Percentiles rank a stretch among this genome's conserved stretches.
phyloP scores from a whole-genome alignment of 1,139 yeast species.

The Blastobotrys arbuscula region DNA sequence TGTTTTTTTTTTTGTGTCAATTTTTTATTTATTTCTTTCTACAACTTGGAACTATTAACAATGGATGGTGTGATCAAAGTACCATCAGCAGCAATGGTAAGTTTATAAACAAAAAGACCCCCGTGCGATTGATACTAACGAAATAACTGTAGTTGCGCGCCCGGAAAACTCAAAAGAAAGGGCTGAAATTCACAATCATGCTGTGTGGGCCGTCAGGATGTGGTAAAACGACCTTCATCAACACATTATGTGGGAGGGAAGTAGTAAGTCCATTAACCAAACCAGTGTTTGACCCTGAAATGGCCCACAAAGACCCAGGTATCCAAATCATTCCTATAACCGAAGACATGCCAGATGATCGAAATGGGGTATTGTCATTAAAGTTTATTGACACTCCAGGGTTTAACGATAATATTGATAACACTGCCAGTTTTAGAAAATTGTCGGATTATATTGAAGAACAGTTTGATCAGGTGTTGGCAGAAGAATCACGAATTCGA shows the following conservation, averaged over 20 bases:
- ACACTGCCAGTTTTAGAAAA: constrained; percentile 62
- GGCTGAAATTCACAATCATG: constrained; percentile 76
- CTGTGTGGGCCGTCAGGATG: constrained; percentile 76
- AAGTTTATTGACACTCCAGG: constrained; percentile 67
- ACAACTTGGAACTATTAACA: background rate
- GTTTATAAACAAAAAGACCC: constrained; percentile 4
- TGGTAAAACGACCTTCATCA: constrained; percentile 81
- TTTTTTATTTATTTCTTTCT: constrained; percentile 1
- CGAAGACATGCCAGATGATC: constrained; percentile 41
- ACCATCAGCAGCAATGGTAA: constrained; percentile 23
- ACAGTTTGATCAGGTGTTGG: constrained; percentile 88
- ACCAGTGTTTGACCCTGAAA: constrained; percentile 36
- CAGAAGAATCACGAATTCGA: constrained; percentile 89
- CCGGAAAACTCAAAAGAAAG: constrained; percentile 76
- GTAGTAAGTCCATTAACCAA: constrained; percentile 44
- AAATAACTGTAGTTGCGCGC: constrained; percentile 53
- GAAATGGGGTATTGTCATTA: constrained; percentile 72
- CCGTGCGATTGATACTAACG: background rate
- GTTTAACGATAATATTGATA: constrained; percentile 68
- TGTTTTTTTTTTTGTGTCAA: background rate
- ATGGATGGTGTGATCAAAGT: constrained; percentile 8
- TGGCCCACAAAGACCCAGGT: constrained; percentile 45
- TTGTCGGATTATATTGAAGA: constrained; percentile 74
- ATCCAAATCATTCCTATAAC: constrained; percentile 43
- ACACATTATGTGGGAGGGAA: constrained; percentile 84